A percentile compares a stretch with the other conserved stretches of the same genome.
These are phyloP conservation scores for Pinus tabuliformis DNA, from an alignment of 75 land plant genomes.

Conservation along the genomic window DNA sequence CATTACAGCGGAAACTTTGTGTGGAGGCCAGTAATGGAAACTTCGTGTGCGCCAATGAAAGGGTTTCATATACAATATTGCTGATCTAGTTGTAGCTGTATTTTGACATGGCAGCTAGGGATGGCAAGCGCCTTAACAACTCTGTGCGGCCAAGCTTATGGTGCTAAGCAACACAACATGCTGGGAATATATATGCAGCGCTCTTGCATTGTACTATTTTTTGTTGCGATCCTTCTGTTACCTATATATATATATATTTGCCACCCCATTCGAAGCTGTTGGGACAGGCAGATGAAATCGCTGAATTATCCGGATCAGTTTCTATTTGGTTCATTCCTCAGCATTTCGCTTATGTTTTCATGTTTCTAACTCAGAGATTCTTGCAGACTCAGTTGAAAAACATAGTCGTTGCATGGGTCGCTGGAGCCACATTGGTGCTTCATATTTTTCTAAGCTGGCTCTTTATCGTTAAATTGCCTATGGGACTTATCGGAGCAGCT, in stretches of 20 bases:
- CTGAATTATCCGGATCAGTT: conserved; percentile 50
- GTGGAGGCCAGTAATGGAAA: no score
- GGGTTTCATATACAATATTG: no score
- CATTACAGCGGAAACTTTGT: no score
- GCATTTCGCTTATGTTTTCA: conserved; percentile 56
- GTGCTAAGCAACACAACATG: conserved; percentile 66
- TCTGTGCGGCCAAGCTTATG: conserved; percentile 86
- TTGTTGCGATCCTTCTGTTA: conserved; percentile 37
- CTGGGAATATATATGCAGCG: conserved; percentile 74
- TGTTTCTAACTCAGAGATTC: conserved; percentile 65
- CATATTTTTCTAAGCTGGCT: conserved; percentile 59
- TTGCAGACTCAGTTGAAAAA: conserved; percentile 73
- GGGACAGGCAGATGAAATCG: conserved; percentile 56
- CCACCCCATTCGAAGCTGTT: conserved; percentile 37
- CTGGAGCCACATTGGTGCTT: conserved; percentile 22
- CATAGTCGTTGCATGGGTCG: conserved; percentile 35
- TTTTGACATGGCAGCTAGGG: conserved; percentile 34
- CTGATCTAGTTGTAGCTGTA: background rate
- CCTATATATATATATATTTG: conserved; percentile 51
- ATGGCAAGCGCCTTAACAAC: conserved; percentile 81
- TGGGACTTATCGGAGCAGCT: conserved; percentile 56
- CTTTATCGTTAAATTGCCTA: conserved; percentile 33
- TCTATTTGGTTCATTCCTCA: conserved; percentile 53
- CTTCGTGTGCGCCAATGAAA: no score
- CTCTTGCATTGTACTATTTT: conserved; percentile 49